A percentile compares a stretch with the other conserved stretches of the same genome.
Evolutionary conservation across 208 protist genomes (phyloP).

Genomic region (Crithidia acanthocephali): DNA sequence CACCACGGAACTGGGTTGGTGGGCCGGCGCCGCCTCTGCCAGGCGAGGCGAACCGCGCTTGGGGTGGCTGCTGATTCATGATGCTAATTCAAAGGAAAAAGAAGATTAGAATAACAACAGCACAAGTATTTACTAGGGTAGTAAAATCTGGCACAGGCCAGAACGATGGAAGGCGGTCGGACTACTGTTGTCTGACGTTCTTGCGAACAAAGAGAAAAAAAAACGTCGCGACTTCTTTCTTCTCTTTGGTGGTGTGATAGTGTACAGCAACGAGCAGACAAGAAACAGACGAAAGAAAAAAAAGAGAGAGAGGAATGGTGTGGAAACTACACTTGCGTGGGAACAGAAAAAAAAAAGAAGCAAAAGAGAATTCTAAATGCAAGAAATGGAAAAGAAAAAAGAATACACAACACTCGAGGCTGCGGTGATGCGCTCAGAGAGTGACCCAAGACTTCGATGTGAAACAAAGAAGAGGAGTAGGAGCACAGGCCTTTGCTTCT

Average conservation of each 20-base stretch:
- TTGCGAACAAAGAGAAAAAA: too few relatives aligned
- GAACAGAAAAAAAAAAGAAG: too few relatives aligned
- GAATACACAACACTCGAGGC: neutral
- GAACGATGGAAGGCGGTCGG: neutral
- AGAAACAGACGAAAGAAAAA: neutral
- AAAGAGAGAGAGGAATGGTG: neutral
- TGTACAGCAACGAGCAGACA: neutral
- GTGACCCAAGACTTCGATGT: too few relatives aligned
- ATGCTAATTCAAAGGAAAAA: neutral
- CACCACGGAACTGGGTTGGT: neutral
- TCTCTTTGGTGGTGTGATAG: neutral
- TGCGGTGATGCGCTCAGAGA: too few relatives aligned
- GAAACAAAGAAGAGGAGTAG: too few relatives aligned
- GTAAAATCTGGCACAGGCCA: neutral
- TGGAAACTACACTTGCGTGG: too few relatives aligned
- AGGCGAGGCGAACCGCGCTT: neutral
- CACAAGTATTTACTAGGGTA: neutral
- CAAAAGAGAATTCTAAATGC: too few relatives aligned
- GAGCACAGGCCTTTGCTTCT: too few relatives aligned
- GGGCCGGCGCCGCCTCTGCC: conserved; percentile 1
- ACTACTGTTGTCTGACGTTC: neutral
- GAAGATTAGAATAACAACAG: neutral
- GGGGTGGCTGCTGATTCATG: conserved; percentile 10
- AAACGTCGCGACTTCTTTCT: neutral
- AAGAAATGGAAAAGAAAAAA: neutral